These are phyloP conservation scores for Pleoardoris graminearum DNA, from an alignment of 2,329 filamentous ascomycete genomes.

Conservation along the genomic window DNA sequence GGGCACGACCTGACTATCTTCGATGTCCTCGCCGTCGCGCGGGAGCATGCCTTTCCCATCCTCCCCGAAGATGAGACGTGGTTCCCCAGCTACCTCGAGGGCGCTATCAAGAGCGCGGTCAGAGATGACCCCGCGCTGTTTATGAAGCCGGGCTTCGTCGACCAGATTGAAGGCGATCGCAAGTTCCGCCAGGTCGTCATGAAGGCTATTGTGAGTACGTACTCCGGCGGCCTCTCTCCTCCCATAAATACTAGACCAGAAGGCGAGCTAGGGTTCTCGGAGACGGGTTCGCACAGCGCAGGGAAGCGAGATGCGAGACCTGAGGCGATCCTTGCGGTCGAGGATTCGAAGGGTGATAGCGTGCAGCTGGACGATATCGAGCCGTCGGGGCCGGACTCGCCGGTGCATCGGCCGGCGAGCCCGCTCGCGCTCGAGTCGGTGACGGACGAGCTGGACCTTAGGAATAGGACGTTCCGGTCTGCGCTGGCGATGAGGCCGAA, in stretches of 20 bases:
- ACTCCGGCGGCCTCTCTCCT: constrained; percentile 10
- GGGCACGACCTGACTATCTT: constrained; percentile 26
- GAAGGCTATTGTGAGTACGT: constrained; percentile 32
- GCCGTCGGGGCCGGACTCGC: background rate
- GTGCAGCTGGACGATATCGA: constrained; percentile 13
- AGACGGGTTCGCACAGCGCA: too few species aligned
- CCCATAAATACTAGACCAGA: too few species aligned
- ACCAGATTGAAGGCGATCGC: constrained; percentile 30
- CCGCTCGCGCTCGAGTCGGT: constrained; percentile 8
- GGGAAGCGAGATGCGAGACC: background rate
- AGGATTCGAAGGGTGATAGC: background rate
- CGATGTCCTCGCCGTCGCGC: constrained; percentile 25
- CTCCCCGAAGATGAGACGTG: constrained; percentile 29
- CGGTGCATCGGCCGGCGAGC: background rate
- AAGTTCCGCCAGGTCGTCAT: constrained; percentile 33
- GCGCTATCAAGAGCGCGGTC: constrained; percentile 23
- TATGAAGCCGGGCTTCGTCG: constrained; percentile 25
- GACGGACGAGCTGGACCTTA: constrained; percentile 14
- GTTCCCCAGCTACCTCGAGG: constrained; percentile 31
- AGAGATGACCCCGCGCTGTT: constrained; percentile 28
- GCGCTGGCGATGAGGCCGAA: background rate
- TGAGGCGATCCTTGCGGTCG: background rate
- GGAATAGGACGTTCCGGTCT: constrained; percentile 11
- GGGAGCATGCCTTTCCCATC: constrained; percentile 25
- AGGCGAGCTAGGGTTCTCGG: too few species aligned